Evolutionary conservation across 2,329 filamentous ascomycete species (phyloP), one percentile per base, ranked within the genome.

Genomic region (Fusarium sp.): DNA sequence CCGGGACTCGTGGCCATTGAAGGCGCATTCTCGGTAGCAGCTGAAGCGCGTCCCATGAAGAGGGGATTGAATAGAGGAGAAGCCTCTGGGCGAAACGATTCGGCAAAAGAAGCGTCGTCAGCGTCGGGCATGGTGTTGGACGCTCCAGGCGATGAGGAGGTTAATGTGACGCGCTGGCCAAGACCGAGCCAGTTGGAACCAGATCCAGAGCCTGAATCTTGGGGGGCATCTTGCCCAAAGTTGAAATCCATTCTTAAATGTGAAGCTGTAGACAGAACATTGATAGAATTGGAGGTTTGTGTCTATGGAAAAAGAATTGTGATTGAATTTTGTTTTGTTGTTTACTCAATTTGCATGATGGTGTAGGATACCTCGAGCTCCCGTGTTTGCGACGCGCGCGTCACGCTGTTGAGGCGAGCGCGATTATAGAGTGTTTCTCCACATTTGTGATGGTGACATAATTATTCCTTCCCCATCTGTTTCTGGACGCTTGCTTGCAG

Each of bases 61-160:
- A 61, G 24, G 2, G 70, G 63, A 17, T 73, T 73, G 48, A 73
- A 73, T 7, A 73, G 38, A 20, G 71, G 71, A 3, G 71, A 73
- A 2, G 58, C 45, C 34, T 73, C 71, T 24, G 67, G 70, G 11
- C 62, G 60, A 52, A 65, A 73, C 1, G 71, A 73, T 21, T 73
- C 71, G n/a, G 71, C 69, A 28, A 73, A 73, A n/a, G 69, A 70
- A 14, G 46, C 21, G 23, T 73, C 69, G 14, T 73, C 71, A 23
- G 32, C 15, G 4, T 62, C 60, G 3, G 54, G 57, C 47, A 68
- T 39, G 6, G 39, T 44, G 38, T 60, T 59, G 9, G 68, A 59
- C 28, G 50, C 56, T 52, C 49, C 50, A 15, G 65, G 67, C n/a
- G 69, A 70, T 8, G 69, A 70, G 26, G 62, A 56, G 39, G 62